phyloP scores from a whole-genome alignment of 768 basidiomycete genomes.

The Scleroderma bovista region DNA sequence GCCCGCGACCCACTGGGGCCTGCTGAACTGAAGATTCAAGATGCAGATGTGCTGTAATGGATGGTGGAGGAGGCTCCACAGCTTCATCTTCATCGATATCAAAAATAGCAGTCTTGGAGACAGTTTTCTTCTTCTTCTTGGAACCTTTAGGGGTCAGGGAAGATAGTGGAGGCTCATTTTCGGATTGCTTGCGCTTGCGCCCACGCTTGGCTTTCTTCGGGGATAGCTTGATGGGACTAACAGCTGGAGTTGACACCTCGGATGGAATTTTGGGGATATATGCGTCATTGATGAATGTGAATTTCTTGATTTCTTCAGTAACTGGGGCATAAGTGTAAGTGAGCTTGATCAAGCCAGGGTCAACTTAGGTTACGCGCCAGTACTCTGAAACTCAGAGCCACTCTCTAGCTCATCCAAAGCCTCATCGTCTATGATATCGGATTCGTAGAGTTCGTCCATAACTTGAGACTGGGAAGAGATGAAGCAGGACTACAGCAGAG shows the following conservation, averaged over 20 bases:
- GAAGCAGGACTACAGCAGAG: too few species aligned
- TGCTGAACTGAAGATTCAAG: not conserved
- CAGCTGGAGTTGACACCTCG: not conserved
- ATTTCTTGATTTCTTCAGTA: not conserved
- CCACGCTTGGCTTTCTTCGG: not conserved
- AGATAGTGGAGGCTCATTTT: not conserved
- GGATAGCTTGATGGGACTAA: not conserved
- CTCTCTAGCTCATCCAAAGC: too few species aligned
- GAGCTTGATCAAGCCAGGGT: too few species aligned
- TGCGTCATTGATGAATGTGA: not conserved
- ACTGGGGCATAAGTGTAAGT: too few species aligned
- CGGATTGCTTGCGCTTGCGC: not conserved
- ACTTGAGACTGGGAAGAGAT: too few species aligned
- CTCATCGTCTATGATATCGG: too few species aligned
- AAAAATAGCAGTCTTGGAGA: not conserved
- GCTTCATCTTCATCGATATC: not conserved
- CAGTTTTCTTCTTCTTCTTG: not conserved
- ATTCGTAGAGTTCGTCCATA: too few species aligned
- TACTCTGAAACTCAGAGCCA: too few species aligned
- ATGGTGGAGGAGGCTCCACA: not conserved
- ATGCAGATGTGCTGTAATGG: not conserved
- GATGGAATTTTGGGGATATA: not conserved
- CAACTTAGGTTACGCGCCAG: too few species aligned
- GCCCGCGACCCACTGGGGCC: not conserved
- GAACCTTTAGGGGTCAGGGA: not conserved